A percentile compares a stretch with the other conserved stretches of the same genome.
These are phyloP conservation scores for Oxyria digyna DNA, from an alignment of 148 eudicot species.

Conservation along the genomic window DNA sequence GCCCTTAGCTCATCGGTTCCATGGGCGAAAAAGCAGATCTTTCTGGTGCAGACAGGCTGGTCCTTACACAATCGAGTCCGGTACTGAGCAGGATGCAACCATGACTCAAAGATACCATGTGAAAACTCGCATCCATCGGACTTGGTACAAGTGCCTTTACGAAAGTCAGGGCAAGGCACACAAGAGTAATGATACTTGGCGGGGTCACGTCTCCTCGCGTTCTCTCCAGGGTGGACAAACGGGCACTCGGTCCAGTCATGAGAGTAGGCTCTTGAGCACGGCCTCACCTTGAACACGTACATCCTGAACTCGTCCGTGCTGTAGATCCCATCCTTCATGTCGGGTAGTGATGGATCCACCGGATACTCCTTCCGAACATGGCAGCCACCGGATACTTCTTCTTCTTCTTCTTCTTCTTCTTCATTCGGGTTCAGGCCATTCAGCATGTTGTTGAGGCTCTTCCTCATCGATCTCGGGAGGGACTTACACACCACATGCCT, in stretches of 20 bases:
- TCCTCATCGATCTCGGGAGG: constrained; percentile 34
- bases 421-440: no score
- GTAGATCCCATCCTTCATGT: constrained; percentile 76
- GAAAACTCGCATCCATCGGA: constrained; percentile 90
- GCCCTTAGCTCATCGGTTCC: constrained; percentile 76
- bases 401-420: no score
- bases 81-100: constrained; percentile 97
- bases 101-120: constrained; percentile 94
- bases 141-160: constrained; percentile 60
- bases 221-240: constrained; percentile 93
- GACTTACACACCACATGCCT: constrained; percentile 46
- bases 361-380: constrained; percentile 60
- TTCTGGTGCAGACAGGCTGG: constrained; percentile 54
- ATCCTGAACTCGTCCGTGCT: constrained; percentile 89
- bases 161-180: constrained; percentile 92
- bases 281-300: constrained; percentile 84
- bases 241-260: constrained; percentile 99
- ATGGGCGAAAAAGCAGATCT: constrained; percentile 96
- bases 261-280: constrained; percentile 92
- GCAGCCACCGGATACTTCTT: constrained; percentile 13
- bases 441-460: constrained; percentile 35
- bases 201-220: constrained; percentile 92
- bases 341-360: constrained; percentile 74
- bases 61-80: constrained; percentile 93
- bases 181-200: constrained; percentile 73